phyloP scores from a whole-genome alignment of 805 yeast genomes.

The Wickerhamiella brachini region DNA sequence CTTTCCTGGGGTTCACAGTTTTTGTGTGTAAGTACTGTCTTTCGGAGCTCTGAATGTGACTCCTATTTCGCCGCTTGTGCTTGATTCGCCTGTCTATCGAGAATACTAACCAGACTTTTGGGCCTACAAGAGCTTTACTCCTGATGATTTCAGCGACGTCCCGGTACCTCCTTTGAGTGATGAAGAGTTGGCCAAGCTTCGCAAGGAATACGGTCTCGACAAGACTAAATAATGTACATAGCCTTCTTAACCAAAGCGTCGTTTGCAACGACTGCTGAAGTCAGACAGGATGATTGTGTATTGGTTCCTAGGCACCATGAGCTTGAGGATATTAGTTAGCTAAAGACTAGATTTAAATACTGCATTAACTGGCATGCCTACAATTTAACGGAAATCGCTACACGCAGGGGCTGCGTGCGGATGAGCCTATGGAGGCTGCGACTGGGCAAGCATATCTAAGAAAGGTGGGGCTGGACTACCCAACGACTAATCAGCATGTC shows the following conservation, averaged over 20 bases:
- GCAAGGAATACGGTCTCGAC: slow-evolving; percentile 51
- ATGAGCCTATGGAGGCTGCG: too few species aligned
- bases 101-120: slow-evolving; percentile 14
- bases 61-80: too few species aligned
- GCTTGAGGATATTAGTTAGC: too few species aligned
- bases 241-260: too few species aligned
- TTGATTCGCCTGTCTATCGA: too few species aligned
- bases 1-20: slow-evolving; percentile 48
- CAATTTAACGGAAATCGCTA: too few species aligned
- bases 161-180: slow-evolving; percentile 89
- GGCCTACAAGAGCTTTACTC: slow-evolving; percentile 24
- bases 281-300: too few species aligned
- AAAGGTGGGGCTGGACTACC: neutral
- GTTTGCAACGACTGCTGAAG: too few species aligned
- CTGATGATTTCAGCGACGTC: slow-evolving; percentile 78
- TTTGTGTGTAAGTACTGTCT: slow-evolving; percentile 40
- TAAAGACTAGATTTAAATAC: too few species aligned
- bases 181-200: slow-evolving; percentile 57
- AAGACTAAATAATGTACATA: slow-evolving; percentile 5
- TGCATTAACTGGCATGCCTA: too few species aligned
- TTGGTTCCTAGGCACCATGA: too few species aligned
- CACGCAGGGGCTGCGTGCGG: too few species aligned
- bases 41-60: neutral
- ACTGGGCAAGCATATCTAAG: neutral
- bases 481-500: slow-evolving; percentile 24